Conservation (phyloP, 345 rosid species). For the Jatropha curcas region DNA sequence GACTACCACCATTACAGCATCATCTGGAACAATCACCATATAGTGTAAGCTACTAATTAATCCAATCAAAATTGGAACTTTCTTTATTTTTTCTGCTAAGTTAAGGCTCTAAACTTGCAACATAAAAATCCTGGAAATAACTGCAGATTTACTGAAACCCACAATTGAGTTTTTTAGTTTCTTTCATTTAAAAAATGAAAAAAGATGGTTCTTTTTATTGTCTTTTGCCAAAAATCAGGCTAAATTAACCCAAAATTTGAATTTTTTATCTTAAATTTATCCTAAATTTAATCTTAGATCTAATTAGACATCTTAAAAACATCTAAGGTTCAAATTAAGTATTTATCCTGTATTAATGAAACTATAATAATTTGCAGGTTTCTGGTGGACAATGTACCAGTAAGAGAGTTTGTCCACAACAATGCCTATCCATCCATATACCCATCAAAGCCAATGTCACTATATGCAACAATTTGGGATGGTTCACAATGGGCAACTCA, state of each 20-base stretch:
- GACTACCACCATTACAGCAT: conserved; percentile 75
- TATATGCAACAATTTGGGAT: conserved; percentile 85
- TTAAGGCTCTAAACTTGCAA: too few relatives aligned
- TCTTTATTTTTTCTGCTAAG: background rate
- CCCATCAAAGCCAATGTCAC: conserved; percentile 84
- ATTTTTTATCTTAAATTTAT: too few relatives aligned
- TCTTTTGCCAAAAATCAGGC: too few relatives aligned
- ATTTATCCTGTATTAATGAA: too few relatives aligned
- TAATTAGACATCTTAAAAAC: too few relatives aligned
- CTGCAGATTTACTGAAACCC: too few relatives aligned
- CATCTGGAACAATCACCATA: conserved; percentile 83
- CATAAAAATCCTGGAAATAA: too few relatives aligned
- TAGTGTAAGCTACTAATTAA: conserved; percentile 49
- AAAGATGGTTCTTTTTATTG: too few relatives aligned
- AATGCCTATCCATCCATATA: conserved; percentile 49
- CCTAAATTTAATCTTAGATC: background rate
- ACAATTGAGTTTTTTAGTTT: too few relatives aligned
- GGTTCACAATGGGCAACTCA: conserved; percentile 96
- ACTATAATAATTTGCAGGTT: conserved; percentile 53
- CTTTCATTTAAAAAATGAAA: too few relatives aligned
- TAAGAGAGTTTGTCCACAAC: conserved; percentile 59
- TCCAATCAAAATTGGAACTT: background rate
- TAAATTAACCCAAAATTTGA: too few relatives aligned
- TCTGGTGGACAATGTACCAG: conserved; percentile 76
- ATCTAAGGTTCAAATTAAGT: too few relatives aligned